Conservation (phyloP, 2,329 filamentous ascomycete genomes). For the Stagonosporopsis vannaccii region DNA sequence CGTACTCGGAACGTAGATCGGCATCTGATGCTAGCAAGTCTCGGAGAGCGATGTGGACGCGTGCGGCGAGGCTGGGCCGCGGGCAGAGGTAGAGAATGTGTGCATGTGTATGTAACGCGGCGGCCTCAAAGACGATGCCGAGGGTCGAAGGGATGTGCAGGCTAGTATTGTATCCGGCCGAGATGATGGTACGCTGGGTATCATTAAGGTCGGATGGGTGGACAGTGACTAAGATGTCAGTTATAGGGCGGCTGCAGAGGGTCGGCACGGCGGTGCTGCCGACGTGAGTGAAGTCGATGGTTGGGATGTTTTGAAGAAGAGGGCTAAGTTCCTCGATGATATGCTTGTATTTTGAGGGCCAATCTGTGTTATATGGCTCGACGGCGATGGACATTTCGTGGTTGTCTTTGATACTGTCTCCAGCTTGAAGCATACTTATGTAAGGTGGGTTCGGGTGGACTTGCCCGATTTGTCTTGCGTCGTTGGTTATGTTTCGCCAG, state of each 20-base stretch:
- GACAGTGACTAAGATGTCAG: conserved; percentile 49
- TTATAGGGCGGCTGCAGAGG: conserved; percentile 48
- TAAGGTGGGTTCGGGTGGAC: conserved; percentile 9
- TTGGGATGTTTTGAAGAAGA: conserved; percentile 21
- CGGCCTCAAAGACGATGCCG: background rate
- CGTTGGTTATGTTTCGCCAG: background rate
- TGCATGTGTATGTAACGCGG: background rate
- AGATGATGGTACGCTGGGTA: background rate
- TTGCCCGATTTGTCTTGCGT: conserved; percentile 9
- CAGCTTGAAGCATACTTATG: background rate
- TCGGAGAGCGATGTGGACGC: conserved; percentile 51
- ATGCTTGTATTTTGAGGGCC: conserved; percentile 36
- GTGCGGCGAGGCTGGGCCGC: conserved; percentile 28
- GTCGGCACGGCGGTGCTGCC: conserved; percentile 48
- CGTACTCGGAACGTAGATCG: conserved; percentile 43
- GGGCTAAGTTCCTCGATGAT: conserved; percentile 28
- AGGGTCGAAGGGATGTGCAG: background rate
- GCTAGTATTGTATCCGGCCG: background rate
- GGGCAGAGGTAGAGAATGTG: conserved; percentile 49
- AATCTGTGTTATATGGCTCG: conserved; percentile 38
- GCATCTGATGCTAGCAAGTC: conserved; percentile 42
- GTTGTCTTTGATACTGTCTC: background rate
- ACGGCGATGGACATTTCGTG: conserved; percentile 18
- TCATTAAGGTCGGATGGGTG: background rate
- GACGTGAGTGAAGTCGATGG: conserved; percentile 47